phyloP scores from a whole-genome alignment of 2,329 filamentous ascomycete genomes.

The Aspergillus sp. region DNA sequence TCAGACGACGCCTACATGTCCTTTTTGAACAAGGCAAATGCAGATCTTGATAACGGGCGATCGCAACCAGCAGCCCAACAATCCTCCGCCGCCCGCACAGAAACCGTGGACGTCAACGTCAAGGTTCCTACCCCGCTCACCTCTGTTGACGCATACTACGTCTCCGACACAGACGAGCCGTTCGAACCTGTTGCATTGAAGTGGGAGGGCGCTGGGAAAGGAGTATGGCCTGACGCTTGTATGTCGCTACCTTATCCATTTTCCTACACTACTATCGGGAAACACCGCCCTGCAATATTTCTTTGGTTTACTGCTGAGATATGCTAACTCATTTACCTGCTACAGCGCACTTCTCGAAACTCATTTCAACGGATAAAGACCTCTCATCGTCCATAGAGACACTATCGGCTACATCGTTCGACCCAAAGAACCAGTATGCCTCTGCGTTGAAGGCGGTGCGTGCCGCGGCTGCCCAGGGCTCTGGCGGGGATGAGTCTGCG shows the following conservation, averaged over 20 bases:
- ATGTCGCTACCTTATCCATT: constrained; percentile 11
- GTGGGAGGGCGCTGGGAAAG: constrained; percentile 45
- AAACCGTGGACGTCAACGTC: constrained; percentile 48
- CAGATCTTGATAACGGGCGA: constrained; percentile 52
- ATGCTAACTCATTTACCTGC: not conserved
- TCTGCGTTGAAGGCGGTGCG: constrained; percentile 55
- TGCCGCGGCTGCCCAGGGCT: constrained; percentile 23
- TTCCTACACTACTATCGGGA: not conserved
- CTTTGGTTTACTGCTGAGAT: constrained; percentile 5
- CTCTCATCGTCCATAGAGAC: constrained; percentile 54
- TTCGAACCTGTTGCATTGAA: constrained; percentile 74
- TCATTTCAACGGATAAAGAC: constrained; percentile 51
- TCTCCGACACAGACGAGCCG: constrained; percentile 81
- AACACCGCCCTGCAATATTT: not conserved
- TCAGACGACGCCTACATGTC: constrained; percentile 80
- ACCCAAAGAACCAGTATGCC: constrained; percentile 67
- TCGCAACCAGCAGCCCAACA: constrained; percentile 16
- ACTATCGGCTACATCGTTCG: constrained; percentile 69
- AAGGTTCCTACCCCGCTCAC: constrained; percentile 62
- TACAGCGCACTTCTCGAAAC: constrained; percentile 66
- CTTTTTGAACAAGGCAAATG: constrained; percentile 85
- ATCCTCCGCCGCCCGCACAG: constrained; percentile 29
- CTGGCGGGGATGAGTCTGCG: constrained; percentile 31
- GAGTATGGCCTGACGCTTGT: constrained; percentile 37
- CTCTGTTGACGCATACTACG: constrained; percentile 64